These are phyloP conservation scores for Actinidia polygama DNA, from an alignment of 179 eudicot species.

Conservation along the genomic window DNA sequence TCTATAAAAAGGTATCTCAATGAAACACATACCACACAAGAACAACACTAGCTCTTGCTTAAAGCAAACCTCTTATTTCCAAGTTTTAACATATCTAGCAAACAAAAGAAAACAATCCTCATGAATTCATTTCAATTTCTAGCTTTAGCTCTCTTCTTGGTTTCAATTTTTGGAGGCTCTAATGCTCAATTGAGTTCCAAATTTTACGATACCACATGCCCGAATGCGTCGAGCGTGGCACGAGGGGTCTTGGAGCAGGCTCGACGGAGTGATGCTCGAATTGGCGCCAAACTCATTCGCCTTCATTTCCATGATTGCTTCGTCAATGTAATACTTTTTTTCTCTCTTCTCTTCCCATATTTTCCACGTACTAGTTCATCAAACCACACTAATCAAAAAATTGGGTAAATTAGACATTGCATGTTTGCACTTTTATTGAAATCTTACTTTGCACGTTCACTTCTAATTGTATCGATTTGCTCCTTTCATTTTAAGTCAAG, in stretches of 20 bases:
- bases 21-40: neutral
- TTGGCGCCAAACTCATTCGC: slow-evolving; percentile 19
- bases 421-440: too few relatives aligned
- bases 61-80: neutral
- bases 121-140: slow-evolving; percentile 12
- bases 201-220: slow-evolving; percentile 20
- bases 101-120: neutral
- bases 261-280: slow-evolving; percentile 8
- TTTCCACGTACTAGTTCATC: neutral
- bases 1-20: neutral
- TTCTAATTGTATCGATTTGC: too few relatives aligned
- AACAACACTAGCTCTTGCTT: neutral
- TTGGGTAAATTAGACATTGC: too few relatives aligned
- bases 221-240: slow-evolving; percentile 14
- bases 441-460: too few relatives aligned
- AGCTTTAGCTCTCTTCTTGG: slow-evolving; percentile 13
- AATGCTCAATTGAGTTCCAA: slow-evolving; percentile 24
- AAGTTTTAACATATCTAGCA: neutral
- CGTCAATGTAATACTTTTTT: slow-evolving; percentile 6
- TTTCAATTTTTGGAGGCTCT: neutral
- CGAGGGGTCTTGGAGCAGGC: neutral
- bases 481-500: too few relatives aligned
- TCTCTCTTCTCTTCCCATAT: neutral
- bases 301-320: slow-evolving; percentile 30
- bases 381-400: neutral